phyloP scores from a whole-genome alignment of 176 grass and related monocot species.

The Secale cereale region DNA sequence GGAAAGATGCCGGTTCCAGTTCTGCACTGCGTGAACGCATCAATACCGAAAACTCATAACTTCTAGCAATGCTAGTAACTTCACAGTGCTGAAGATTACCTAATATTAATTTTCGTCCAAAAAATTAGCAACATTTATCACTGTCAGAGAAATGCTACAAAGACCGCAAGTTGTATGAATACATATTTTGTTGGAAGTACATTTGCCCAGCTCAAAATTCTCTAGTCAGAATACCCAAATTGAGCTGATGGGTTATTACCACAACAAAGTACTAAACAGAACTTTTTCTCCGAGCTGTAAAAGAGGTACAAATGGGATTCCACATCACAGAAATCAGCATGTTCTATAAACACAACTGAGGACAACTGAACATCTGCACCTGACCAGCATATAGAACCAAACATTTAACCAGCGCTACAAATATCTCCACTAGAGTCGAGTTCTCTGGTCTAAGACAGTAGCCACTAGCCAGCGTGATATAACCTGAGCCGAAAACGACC shows the following conservation, averaged over 20 bases:
- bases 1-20: neutral
- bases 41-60: neutral
- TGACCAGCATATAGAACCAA: neutral
- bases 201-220: neutral
- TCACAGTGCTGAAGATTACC: neutral
- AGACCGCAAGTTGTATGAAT: neutral
- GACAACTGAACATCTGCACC: neutral
- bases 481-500: neutral
- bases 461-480: neutral
- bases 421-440: neutral
- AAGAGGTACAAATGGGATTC: neutral
- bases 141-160: neutral
- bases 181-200: neutral
- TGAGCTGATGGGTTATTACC: neutral
- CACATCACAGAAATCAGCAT: neutral
- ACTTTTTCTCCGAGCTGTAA: neutral
- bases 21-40: neutral
- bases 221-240: neutral
- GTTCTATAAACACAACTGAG: neutral
- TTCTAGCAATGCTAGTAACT: neutral
- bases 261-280: neutral
- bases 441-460: neutral
- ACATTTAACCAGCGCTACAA: constrained; percentile 5
- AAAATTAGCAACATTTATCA: neutral
- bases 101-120: neutral